Base-by-base conservation (phyloP, 495 filamentous ascomycete genomes). In the Talaromyces proteolyticus region DNA sequence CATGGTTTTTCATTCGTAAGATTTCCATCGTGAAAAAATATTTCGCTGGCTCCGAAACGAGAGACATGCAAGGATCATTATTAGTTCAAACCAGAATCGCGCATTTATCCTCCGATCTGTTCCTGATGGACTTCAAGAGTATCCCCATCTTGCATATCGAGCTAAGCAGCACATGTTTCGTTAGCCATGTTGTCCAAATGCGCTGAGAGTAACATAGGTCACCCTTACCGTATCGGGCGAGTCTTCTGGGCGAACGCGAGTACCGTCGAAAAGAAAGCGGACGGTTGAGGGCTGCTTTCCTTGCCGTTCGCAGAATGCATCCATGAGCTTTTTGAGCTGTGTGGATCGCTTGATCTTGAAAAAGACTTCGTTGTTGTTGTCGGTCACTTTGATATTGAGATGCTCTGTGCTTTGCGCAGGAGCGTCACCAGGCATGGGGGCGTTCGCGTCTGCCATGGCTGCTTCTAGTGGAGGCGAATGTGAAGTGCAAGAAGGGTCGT, bases 301-400 rank as follows among this genome's bases (percentile, higher is more conserved):
- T 57, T 96, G 91, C 2, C 94, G 82, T 53, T 97, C 94, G 64
- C 94, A 99, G 69, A 97, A 99, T 16, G 94, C 94, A 53, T 92
- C 89, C 94, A 99, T 99, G 36, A 99, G 72, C 76, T 99, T 99
- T 72, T 94, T 92, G 23, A 99, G 81, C 59, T 87, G 85, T 0
- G 94, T 99, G 4, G 87, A 90, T 4, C 92, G 87, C 82, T 99
- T 99, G 70, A 99, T 99, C 77, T 99, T 99, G 78, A 99, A 99
- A 70, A 99, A 99, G 55, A 99, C 94, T 58, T 99, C 94, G 60
- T 99, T 99, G 74, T 99, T 96, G 73, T 95, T 96, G 57, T 99
- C 94, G 0, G 94, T 97, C n/a, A 99, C 94, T 64, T 99, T 99
- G 77, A 99, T 97, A 67, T 99, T 99, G 6, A 99, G 76, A 66